A percentile compares a stretch with the other conserved stretches of the same genome.
Evolutionary conservation across 2,329 filamentous ascomycete species (phyloP).

Genomic region (Ophiostoma sp.): DNA sequence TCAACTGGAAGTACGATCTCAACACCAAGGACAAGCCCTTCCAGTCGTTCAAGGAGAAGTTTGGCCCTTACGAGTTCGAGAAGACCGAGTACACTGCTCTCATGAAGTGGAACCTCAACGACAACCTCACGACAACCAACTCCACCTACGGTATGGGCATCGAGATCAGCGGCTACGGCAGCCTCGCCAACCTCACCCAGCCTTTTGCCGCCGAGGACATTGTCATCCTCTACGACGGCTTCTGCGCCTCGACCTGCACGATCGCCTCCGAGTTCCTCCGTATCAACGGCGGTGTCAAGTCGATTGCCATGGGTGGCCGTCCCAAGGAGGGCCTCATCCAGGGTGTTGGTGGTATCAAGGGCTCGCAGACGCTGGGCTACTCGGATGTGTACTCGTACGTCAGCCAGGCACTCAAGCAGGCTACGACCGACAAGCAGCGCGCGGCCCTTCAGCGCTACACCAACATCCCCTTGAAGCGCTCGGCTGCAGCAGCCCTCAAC

Average conservation of each 20-base stretch:
- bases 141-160: conserved; percentile 36
- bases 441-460: conserved; percentile 21
- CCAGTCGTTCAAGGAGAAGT: conserved; percentile 43
- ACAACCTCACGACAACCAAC: conserved; percentile 40
- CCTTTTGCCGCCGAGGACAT: conserved; percentile 56
- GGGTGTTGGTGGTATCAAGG: conserved; percentile 61
- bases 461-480: conserved; percentile 20
- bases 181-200: conserved; percentile 42
- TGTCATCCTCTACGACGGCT: conserved; percentile 46
- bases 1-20: conserved; percentile 49
- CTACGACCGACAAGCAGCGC: conserved; percentile 22
- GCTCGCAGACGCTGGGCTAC: conserved; percentile 33
- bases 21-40: conserved; percentile 46
- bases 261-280: conserved; percentile 33
- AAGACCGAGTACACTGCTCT: conserved; percentile 50
- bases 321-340: conserved; percentile 52
- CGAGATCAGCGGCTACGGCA: conserved; percentile 47
- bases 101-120: conserved; percentile 48
- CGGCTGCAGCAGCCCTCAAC: conserved; percentile 31
- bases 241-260: conserved; percentile 33
- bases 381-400: conserved; percentile 24
- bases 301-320: conserved; percentile 57
- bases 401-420: conserved; percentile 17
- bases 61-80: conserved; percentile 37
- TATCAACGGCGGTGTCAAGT: conserved; percentile 44